These are phyloP conservation scores for Aschersonia sp. DNA, from an alignment of 2,329 filamentous ascomycete species.

Conservation along the genomic window DNA sequence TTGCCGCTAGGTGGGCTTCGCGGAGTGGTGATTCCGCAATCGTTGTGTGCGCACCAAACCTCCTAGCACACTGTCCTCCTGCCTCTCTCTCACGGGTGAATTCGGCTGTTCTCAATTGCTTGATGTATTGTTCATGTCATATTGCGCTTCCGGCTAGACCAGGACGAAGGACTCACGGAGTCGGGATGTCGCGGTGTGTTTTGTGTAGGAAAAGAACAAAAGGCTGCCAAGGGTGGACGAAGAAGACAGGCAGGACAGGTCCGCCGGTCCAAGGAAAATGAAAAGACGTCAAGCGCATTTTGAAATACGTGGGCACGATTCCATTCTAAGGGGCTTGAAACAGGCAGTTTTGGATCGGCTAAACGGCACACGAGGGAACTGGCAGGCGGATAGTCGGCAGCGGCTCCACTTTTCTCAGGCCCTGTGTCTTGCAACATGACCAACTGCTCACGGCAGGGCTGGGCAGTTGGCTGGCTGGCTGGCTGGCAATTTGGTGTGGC, in stretches of 20 bases:
- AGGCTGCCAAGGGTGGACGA: too few species aligned
- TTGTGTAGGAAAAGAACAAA: too few species aligned
- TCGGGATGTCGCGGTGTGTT: too few species aligned
- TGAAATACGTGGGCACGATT: neutral
- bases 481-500: too few species aligned
- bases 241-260: neutral
- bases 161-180: neutral
- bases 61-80: too few species aligned
- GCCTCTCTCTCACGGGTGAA: neutral
- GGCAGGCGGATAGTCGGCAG: slow-evolving; percentile 5
- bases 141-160: neutral
- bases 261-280: neutral
- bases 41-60: too few species aligned
- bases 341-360: slow-evolving; percentile 1
- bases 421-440: neutral
- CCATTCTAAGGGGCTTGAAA: slow-evolving; percentile 1
- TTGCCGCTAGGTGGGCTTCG: neutral
- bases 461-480: too few species aligned
- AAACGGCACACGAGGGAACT: slow-evolving; percentile 2
- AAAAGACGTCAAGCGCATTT: neutral
- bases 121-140: neutral
- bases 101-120: neutral
- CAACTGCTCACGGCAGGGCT: too few species aligned
- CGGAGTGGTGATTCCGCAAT: neutral
- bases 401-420: neutral